Evolutionary conservation across 352 stramenopile species (phyloP).

Genomic region (Globisporangium emineosum): DNA sequence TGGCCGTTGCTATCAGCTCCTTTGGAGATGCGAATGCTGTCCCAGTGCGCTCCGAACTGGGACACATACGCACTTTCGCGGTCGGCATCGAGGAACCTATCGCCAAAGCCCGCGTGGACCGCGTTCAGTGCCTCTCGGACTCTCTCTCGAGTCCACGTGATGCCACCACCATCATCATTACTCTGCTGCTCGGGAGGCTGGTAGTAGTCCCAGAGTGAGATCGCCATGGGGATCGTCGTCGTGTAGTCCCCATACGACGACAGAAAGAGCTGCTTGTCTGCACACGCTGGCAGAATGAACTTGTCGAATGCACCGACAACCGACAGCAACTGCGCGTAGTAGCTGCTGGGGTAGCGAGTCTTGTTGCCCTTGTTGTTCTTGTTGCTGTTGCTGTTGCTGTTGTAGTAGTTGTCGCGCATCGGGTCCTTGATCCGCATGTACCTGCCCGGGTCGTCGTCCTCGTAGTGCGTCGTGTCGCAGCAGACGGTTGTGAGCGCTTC

Average conservation of each 20-base stretch:
- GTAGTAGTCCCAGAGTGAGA: conserved; percentile 5
- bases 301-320: background rate
- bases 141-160: background rate
- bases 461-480: background rate
- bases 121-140: conserved; percentile 1
- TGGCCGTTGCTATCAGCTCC: background rate
- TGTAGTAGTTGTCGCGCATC: background rate
- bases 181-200: background rate
- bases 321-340: background rate
- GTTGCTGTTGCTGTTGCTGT: background rate
- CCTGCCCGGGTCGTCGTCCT: background rate
- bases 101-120: background rate
- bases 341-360: background rate
- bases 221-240: conserved; percentile 8
- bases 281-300: conserved; percentile 8
- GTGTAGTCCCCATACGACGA: conserved; percentile 6
- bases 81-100: background rate
- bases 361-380: background rate
- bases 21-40: conserved; percentile 2
- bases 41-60: conserved; percentile 11
- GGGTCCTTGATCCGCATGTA: conserved; percentile 4
- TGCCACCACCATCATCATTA: background rate
- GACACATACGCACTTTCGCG: background rate
- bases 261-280: background rate
- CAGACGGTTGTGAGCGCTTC: background rate